Percentiles rank a stretch among this genome's conserved stretches.
Conservation (phyloP, 345 rosid genomes). For the Brassica juncea region DNA sequence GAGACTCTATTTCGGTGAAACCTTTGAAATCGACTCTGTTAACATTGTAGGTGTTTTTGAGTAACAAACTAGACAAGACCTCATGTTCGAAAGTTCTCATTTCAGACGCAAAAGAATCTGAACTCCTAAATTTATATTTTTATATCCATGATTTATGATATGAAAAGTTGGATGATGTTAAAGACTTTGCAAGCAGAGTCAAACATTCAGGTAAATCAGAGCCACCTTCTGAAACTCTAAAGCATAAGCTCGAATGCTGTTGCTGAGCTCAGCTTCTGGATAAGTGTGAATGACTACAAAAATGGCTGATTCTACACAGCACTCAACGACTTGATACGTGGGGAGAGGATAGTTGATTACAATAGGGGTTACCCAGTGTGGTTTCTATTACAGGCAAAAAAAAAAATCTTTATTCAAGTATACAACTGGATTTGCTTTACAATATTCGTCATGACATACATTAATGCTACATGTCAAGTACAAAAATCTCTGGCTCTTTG, state of each 20-base stretch:
- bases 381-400: neutral
- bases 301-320: neutral
- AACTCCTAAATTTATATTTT: neutral
- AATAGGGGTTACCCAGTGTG: neutral
- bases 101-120: constrained; percentile 7
- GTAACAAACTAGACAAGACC: constrained; percentile 13
- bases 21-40: neutral
- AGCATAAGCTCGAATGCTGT: neutral
- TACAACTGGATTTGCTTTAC: constrained; percentile 26
- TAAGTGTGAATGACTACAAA: neutral
- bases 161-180: constrained; percentile 12
- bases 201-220: constrained; percentile 68
- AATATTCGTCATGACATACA: constrained; percentile 17
- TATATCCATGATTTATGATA: neutral
- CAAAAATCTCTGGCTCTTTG: neutral
- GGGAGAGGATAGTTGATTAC: neutral
- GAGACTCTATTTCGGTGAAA: neutral
- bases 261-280: neutral
- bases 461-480: constrained; percentile 16
- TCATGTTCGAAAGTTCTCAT: neutral
- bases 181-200: constrained; percentile 47
- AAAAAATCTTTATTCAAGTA: neutral
- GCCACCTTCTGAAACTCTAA: constrained; percentile 36
- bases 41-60: neutral
- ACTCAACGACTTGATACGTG: neutral